A percentile compares a stretch with the other conserved stretches of the same genome.
Evolutionary conservation across 495 filamentous ascomycete species (phyloP).

Genomic region (Neurospora africana): DNA sequence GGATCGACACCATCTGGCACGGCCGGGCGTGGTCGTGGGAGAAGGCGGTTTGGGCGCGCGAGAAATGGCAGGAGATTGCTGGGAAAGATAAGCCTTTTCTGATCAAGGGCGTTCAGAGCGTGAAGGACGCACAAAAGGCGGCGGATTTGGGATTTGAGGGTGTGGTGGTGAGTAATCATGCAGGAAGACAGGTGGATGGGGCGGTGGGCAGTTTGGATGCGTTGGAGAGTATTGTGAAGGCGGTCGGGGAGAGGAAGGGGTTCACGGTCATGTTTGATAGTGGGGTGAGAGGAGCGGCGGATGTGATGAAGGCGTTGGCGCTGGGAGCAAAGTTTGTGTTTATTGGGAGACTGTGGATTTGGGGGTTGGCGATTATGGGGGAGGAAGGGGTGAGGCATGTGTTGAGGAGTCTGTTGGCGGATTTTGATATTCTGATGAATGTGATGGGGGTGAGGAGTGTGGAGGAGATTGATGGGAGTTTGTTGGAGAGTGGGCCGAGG

Average conservation of each 20-base stretch:
- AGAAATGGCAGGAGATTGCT: slow-evolving; percentile 34
- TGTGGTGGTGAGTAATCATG: slow-evolving; percentile 31
- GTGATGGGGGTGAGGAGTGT: slow-evolving; percentile 45
- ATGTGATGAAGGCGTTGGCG: slow-evolving; percentile 41
- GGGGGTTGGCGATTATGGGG: slow-evolving; percentile 41
- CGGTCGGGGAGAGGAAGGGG: slow-evolving; percentile 31
- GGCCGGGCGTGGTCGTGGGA: slow-evolving; percentile 48
- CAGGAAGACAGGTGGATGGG: slow-evolving; percentile 38
- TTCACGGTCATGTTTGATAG: slow-evolving; percentile 39
- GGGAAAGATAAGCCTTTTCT: slow-evolving; percentile 42
- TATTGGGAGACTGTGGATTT: slow-evolving; percentile 40
- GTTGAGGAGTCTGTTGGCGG: slow-evolving; percentile 45
- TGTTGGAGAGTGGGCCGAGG: slow-evolving; percentile 30
- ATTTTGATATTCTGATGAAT: slow-evolving; percentile 51
- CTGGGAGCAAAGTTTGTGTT: slow-evolving; percentile 44
- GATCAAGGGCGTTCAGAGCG: slow-evolving; percentile 33
- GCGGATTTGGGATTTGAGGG: slow-evolving; percentile 24
- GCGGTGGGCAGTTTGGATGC: slow-evolving; percentile 32
- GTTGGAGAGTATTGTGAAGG: slow-evolving; percentile 36
- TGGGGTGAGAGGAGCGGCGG: slow-evolving; percentile 37
- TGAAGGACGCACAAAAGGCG: slow-evolving; percentile 25
- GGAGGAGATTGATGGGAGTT: slow-evolving; percentile 38
- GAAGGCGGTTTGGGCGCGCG: slow-evolving; percentile 41
- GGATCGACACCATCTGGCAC: slow-evolving; percentile 40
- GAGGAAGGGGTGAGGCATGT: slow-evolving; percentile 49